Evolutionary conservation across 306 rosid species (phyloP).

Genomic region (Dicorynia guianensis): DNA sequence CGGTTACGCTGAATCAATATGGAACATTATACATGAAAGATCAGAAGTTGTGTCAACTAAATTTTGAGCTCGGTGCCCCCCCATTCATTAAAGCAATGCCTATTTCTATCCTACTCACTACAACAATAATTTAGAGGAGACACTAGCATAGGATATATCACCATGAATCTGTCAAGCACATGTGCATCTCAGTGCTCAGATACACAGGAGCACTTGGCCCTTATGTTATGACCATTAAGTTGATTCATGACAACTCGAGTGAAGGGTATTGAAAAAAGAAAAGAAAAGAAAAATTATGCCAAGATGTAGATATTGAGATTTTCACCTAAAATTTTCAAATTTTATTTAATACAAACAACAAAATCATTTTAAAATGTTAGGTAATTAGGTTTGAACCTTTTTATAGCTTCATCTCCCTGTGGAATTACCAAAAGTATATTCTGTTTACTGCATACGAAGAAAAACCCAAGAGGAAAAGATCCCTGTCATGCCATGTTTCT

Average conservation of each 20-base stretch:
- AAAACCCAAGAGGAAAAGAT: slow-evolving; percentile 26
- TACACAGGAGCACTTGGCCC: slow-evolving; percentile 3
- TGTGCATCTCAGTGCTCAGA: slow-evolving; percentile 18
- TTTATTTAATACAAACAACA: too few relatives aligned
- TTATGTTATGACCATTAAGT: slow-evolving; percentile 19
- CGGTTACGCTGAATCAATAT: neutral
- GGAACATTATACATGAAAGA: neutral
- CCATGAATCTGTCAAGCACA: slow-evolving; percentile 23
- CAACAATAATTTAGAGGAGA: neutral
- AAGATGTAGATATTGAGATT: too few relatives aligned
- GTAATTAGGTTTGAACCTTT: too few relatives aligned
- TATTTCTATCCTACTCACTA: neutral
- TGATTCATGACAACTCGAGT: slow-evolving; percentile 29
- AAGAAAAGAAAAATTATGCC: too few relatives aligned
- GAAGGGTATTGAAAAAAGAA: too few relatives aligned
- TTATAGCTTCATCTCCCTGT: too few relatives aligned
- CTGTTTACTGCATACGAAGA: slow-evolving; percentile 25
- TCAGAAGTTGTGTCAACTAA: neutral
- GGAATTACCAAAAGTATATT: neutral
- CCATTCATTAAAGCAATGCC: slow-evolving; percentile 15
- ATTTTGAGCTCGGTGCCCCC: neutral
- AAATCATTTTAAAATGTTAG: too few relatives aligned
- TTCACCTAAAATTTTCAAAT: too few relatives aligned
- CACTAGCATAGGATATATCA: slow-evolving; percentile 29
- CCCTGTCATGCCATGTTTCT: slow-evolving; percentile 38